phyloP scores from a whole-genome alignment of 352 stramenopile species.

The Pythium dissotocum region DNA sequence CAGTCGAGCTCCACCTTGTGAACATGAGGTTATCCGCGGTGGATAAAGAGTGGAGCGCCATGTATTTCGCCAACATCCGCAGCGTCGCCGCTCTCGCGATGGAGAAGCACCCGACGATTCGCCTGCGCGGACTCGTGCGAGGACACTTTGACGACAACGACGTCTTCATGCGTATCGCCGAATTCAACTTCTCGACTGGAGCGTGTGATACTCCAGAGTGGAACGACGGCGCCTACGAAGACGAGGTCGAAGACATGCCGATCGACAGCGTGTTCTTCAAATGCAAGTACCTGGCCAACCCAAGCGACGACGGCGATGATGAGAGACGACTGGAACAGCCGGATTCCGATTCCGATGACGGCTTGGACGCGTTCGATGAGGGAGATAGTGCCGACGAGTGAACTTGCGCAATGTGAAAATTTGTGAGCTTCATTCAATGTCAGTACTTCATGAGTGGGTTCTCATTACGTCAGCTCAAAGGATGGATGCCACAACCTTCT shows the following conservation, averaged over 20 bases:
- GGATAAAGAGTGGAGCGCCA: not conserved
- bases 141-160: not conserved
- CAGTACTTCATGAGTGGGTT: no score
- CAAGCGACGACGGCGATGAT: not conserved
- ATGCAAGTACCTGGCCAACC: not conserved
- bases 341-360: not conserved
- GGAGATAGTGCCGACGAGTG: not conserved
- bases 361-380: not conserved
- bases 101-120: not conserved
- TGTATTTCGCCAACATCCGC: not conserved
- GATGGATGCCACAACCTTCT: no score
- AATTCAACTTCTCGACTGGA: not conserved
- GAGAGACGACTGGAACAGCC: not conserved
- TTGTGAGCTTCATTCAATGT: no score
- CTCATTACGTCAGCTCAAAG: no score
- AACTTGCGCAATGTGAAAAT: not conserved
- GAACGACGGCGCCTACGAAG: constrained; percentile 1
- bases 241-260: not conserved
- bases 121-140: not conserved
- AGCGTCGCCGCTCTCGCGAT: not conserved
- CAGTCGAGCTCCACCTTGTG: not conserved
- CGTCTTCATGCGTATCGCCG: not conserved
- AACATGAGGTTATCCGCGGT: not conserved
- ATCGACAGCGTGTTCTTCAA: not conserved
- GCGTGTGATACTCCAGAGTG: not conserved